Conservation (phyloP, 352 stramenopile species). For the Plasmopara halstedii region DNA sequence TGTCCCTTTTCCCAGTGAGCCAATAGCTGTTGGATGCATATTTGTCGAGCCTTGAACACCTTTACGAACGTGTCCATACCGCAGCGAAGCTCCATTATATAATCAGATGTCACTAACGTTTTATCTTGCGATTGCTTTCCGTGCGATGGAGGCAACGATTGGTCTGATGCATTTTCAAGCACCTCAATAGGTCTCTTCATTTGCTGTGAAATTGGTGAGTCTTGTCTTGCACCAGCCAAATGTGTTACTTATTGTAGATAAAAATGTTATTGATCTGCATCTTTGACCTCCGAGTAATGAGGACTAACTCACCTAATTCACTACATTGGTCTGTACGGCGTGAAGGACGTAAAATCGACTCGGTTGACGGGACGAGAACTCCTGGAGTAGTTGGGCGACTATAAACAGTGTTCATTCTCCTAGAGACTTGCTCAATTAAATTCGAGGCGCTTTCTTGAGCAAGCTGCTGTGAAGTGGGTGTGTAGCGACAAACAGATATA, state of each 20-base stretch:
- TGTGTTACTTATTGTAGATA: constrained; percentile 4
- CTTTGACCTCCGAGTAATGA: not conserved
- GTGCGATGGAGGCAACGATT: constrained; percentile 1
- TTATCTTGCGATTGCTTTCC: constrained; percentile 2
- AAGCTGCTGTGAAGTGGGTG: not conserved
- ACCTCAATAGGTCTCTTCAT: not conserved
- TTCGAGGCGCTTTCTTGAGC: not conserved
- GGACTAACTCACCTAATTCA: constrained; percentile 6
- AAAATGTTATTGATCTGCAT: no score
- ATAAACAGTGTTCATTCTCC: constrained; percentile 10
- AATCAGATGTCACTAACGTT: constrained; percentile 45
- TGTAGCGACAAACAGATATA: constrained; percentile 1
- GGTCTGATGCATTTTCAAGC: constrained; percentile 1
- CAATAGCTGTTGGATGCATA: constrained; percentile 63
- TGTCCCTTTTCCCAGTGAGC: constrained; percentile 60
- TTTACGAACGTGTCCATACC: constrained; percentile 82
- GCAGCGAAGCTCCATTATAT: constrained; percentile 75
- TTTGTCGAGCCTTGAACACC: constrained; percentile 58
- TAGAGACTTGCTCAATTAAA: constrained; percentile 3
- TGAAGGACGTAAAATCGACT: constrained; percentile 9
- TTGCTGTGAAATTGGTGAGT: constrained; percentile 1
- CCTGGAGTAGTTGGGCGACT: constrained; percentile 24
- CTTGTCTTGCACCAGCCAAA: constrained; percentile 5
- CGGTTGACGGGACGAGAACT: constrained; percentile 3
- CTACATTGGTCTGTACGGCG: constrained; percentile 15